Conservation (phyloP, 2,329 filamentous ascomycete genomes). For the Boeremia lycopersici region DNA sequence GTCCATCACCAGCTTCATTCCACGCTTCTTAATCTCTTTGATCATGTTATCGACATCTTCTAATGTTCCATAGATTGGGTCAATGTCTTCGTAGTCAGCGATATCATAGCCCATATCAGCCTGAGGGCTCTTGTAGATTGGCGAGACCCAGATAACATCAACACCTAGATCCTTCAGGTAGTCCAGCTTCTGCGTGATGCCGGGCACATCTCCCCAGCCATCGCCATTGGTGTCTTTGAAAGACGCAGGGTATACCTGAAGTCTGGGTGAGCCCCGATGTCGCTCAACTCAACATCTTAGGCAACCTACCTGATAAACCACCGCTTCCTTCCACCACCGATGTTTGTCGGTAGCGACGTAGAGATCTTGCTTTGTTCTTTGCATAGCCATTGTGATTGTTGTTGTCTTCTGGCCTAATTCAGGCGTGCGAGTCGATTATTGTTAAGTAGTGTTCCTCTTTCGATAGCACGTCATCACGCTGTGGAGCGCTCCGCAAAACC, state of each 20-base stretch:
- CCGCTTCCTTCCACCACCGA: constrained; percentile 66
- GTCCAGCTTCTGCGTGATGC: constrained; percentile 62
- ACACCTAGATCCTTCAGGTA: constrained; percentile 59
- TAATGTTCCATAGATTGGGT: constrained; percentile 48
- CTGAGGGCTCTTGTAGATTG: constrained; percentile 55
- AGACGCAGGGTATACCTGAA: constrained; percentile 62
- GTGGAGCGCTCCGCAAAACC: constrained; percentile 13
- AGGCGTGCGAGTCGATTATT: background rate
- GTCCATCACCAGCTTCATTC: constrained; percentile 50
- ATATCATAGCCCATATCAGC: constrained; percentile 53
- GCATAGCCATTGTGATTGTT: constrained; percentile 6
- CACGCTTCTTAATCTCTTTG: constrained; percentile 42
- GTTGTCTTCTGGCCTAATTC: background rate
- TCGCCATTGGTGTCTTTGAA: constrained; percentile 64
- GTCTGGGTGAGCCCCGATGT: background rate
- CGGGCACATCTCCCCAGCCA: constrained; percentile 62
- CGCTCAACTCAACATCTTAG: background rate
- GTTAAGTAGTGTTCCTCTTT: constrained; percentile 3
- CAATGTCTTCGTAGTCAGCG: constrained; percentile 49
- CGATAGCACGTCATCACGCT: constrained; percentile 12
- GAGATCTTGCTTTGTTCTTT: constrained; percentile 23
- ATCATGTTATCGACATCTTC: constrained; percentile 49
- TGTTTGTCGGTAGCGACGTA: constrained; percentile 44
- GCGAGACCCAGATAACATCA: constrained; percentile 46
- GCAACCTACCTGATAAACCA: constrained; percentile 58